These are phyloP conservation scores for Claviceps sp. DNA, from an alignment of 2,329 filamentous ascomycete genomes.

Conservation along the genomic window DNA sequence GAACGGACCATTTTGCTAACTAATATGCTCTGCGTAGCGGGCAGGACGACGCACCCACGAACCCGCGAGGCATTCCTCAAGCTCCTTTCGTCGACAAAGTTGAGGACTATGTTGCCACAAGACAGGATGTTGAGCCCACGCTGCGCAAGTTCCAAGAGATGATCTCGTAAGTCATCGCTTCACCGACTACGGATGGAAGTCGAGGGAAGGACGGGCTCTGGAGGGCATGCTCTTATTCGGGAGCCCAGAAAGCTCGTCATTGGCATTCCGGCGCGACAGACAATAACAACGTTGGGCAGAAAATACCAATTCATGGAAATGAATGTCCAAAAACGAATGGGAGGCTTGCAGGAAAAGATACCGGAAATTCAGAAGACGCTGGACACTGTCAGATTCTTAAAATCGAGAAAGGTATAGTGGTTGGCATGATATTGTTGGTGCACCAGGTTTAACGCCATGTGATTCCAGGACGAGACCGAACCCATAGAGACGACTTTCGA, in stretches of 20 bases:
- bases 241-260: not conserved
- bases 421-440: not conserved
- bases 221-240: no score
- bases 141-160: constrained; percentile 82
- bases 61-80: constrained; percentile 70
- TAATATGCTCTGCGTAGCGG: constrained; percentile 9
- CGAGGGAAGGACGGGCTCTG: no score
- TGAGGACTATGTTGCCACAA: constrained; percentile 71
- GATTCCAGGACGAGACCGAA: constrained; percentile 36
- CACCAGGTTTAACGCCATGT: constrained; percentile 1
- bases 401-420: constrained; percentile 50
- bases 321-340: constrained; percentile 73
- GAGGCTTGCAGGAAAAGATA: constrained; percentile 82
- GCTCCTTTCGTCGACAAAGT: constrained; percentile 81
- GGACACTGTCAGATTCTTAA: constrained; percentile 78
- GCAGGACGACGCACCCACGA: constrained; percentile 46
- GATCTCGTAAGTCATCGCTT: constrained; percentile 56
- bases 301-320: constrained; percentile 99
- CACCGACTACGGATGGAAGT: no score
- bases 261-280: not conserved
- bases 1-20: not conserved
- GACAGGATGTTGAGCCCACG: constrained; percentile 67
- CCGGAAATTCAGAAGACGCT: constrained; percentile 94
- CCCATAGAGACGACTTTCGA: constrained; percentile 89
- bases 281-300: constrained; percentile 29